Evolutionary conservation across 2,329 filamentous ascomycete genomes (phyloP).

Genomic region (Fusarium multiceps): DNA sequence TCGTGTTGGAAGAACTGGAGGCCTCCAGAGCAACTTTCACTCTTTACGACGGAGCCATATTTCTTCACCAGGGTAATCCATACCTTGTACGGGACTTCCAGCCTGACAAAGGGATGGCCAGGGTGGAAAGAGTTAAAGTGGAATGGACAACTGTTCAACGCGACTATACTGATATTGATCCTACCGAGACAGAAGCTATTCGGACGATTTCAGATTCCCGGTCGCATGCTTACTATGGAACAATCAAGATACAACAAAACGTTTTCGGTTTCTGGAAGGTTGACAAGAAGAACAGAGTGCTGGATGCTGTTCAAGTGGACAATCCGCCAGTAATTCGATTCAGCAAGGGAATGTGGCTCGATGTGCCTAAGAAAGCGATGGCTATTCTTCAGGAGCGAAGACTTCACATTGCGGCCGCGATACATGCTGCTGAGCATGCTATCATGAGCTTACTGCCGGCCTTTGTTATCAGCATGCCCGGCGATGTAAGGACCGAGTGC

Average conservation of each 20-base stretch:
- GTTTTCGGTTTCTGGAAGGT: slow-evolving; percentile 98
- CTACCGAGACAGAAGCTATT: slow-evolving; percentile 89
- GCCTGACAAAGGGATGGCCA: slow-evolving; percentile 82
- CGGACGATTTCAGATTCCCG: slow-evolving; percentile 72
- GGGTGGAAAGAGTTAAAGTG: slow-evolving; percentile 88
- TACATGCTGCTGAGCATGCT: slow-evolving; percentile 95
- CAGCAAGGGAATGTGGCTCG: slow-evolving; percentile 94
- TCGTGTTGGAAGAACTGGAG: slow-evolving; percentile 94
- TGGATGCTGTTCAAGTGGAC: slow-evolving; percentile 93
- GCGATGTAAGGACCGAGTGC: slow-evolving; percentile 94
- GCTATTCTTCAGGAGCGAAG: slow-evolving; percentile 78
- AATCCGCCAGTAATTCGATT: slow-evolving; percentile 89
- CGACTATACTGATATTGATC: slow-evolving; percentile 94
- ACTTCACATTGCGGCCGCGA: slow-evolving; percentile 86
- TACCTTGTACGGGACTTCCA: slow-evolving; percentile 93
- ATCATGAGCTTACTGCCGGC: slow-evolving; percentile 88
- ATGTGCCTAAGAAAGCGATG: slow-evolving; percentile 82
- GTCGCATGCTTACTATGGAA: slow-evolving; percentile 83
- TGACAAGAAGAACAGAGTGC: slow-evolving; percentile 84
- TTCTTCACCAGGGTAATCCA: slow-evolving; percentile 92
- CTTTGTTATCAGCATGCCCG: slow-evolving; percentile 89
- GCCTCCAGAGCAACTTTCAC: slow-evolving; percentile 95
- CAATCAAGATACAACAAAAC: slow-evolving; percentile 85
- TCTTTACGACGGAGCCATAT: slow-evolving; percentile 96
- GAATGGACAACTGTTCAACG: slow-evolving; percentile 96